These are phyloP conservation scores for Quercus bicolor DNA, from an alignment of 306 rosid genomes.

Conservation along the genomic window DNA sequence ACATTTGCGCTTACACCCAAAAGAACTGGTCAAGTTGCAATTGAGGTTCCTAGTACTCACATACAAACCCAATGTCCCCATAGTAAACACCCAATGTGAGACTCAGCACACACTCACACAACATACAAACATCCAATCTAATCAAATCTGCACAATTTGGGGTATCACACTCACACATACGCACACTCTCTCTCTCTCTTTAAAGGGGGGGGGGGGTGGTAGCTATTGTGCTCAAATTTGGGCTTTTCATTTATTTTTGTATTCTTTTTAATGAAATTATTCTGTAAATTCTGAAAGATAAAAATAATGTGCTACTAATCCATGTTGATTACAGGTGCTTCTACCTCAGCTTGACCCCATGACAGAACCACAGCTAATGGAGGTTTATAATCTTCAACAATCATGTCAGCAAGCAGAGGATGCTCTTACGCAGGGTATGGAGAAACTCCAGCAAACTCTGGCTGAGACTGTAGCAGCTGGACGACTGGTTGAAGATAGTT, in stretches of 20 bases:
- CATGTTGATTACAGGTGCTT: conserved; percentile 56
- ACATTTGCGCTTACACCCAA: too few species aligned
- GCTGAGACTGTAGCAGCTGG: conserved; percentile 57
- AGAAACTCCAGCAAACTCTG: conserved; percentile 65
- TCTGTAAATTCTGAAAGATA: background rate
- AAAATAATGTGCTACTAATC: conserved; percentile 9
- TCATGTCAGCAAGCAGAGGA: conserved; percentile 96
- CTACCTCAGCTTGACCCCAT: conserved; percentile 58
- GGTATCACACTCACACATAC: too few species aligned
- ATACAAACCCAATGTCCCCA: too few species aligned
- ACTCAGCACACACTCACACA: too few species aligned
- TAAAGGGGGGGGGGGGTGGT: too few species aligned
- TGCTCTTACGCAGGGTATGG: conserved; percentile 87
- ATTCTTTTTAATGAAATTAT: background rate
- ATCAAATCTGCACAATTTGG: too few species aligned
- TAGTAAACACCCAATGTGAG: too few species aligned
- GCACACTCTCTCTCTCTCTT: too few species aligned
- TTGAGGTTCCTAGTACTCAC: too few species aligned
- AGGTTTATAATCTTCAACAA: conserved; percentile 52
- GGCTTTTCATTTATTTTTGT: background rate
- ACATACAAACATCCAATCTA: too few species aligned
- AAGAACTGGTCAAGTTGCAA: too few species aligned
- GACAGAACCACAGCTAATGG: conserved; percentile 58
- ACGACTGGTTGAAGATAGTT: conserved; percentile 45
- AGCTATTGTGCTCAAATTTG: background rate